A percentile compares a stretch with the other conserved stretches of the same genome.
Evolutionary conservation across 1,284 basidiomycete species (phyloP).

Genomic region (Phellopilus nigrolimitatus): DNA sequence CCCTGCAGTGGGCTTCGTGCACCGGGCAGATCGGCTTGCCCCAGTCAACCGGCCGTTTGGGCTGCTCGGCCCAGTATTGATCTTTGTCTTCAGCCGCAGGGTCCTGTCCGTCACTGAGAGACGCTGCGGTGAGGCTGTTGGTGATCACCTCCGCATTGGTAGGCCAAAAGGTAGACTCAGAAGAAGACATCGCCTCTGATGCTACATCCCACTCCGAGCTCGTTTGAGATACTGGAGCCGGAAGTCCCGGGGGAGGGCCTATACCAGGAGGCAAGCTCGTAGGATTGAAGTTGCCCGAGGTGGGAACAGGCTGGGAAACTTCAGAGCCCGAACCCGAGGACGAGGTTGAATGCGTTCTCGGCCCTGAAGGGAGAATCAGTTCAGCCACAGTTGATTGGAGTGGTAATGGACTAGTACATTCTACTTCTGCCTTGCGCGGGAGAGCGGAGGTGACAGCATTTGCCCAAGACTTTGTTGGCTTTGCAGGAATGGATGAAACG

Average conservation of each 20-base stretch:
- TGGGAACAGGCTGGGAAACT: neutral
- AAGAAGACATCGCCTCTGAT: neutral
- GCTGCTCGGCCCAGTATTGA: conserved; percentile 4
- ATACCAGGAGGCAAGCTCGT: conserved; percentile 2
- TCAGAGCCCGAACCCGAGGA: conserved; percentile 4
- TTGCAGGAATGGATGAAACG: neutral
- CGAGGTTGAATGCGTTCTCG: conserved; percentile 1
- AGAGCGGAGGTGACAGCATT: neutral
- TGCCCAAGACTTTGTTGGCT: conserved; percentile 5
- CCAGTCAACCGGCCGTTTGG: conserved; percentile 8
- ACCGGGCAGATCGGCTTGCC: conserved; percentile 17
- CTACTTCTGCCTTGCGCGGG: neutral
- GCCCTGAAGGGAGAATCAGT: neutral
- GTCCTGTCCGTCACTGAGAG: neutral
- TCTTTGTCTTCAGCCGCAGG: neutral
- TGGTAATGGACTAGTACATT: neutral
- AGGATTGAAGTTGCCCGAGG: neutral
- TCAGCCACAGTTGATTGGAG: neutral
- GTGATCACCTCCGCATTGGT: neutral
- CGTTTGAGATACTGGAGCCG: neutral
- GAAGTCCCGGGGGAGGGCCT: conserved; percentile 11
- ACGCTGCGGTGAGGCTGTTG: neutral
- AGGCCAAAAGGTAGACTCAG: neutral
- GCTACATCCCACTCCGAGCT: neutral
- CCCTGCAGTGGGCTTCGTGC: conserved; percentile 12